phyloP scores from a whole-genome alignment of 148 eudicot genomes.

The Polygonum maritimum region DNA sequence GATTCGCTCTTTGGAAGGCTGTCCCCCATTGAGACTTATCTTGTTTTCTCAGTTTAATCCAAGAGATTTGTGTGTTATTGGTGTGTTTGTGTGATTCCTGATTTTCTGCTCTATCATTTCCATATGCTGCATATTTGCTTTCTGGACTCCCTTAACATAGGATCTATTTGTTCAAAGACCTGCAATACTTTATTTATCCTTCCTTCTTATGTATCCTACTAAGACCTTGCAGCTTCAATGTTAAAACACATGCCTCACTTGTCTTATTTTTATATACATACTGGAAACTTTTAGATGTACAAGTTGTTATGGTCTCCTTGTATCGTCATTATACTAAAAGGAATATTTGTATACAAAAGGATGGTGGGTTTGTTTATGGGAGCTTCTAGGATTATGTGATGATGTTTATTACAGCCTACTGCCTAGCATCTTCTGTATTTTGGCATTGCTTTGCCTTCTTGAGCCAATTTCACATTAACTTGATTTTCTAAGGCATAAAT shows the following conservation, averaged over 20 bases:
- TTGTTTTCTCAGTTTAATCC: too few relatives aligned
- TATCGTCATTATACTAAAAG: background rate
- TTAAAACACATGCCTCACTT: background rate
- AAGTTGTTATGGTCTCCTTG: background rate
- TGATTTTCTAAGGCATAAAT: background rate
- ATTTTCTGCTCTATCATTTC: too few relatives aligned
- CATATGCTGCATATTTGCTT: background rate
- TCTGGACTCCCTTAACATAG: background rate
- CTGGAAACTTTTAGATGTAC: background rate
- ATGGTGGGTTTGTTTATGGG: background rate
- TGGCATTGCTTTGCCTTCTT: slow-evolving; percentile 1
- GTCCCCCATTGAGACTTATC: too few relatives aligned
- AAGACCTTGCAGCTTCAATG: background rate
- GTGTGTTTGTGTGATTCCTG: too few relatives aligned
- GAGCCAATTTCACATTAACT: background rate
- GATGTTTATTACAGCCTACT: background rate
- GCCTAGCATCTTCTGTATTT: background rate
- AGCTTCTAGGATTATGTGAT: background rate
- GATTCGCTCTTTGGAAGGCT: too few relatives aligned
- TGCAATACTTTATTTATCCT: background rate
- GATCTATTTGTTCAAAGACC: background rate
- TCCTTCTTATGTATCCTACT: background rate
- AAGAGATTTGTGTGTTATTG: too few relatives aligned
- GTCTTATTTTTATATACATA: background rate
- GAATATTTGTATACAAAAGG: background rate